Evolutionary conservation across 352 stramenopile genomes (phyloP).

Genomic region (Pythium myriotylum): DNA sequence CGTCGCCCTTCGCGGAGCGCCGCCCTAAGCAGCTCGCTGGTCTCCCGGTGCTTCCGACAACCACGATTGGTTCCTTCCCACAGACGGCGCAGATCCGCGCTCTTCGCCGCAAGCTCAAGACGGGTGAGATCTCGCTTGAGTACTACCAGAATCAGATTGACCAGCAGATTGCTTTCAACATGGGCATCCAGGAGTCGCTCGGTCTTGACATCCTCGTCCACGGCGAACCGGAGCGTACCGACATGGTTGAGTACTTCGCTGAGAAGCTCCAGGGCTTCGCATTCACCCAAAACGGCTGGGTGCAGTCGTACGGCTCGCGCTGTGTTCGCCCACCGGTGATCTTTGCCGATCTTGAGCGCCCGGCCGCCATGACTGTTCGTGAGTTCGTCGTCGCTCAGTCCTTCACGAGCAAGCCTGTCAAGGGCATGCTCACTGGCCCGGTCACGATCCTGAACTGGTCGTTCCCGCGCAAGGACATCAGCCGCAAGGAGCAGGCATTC

Average conservation of each 20-base stretch:
- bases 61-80: conserved; percentile 95
- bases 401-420: conserved; percentile 91
- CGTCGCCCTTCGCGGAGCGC: conserved; percentile 78
- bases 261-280: conserved; percentile 93
- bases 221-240: conserved; percentile 91
- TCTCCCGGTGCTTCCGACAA: conserved; percentile 87
- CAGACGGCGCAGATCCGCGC: conserved; percentile 89
- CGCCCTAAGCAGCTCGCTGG: conserved; percentile 68
- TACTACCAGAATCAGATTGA: conserved; percentile 88
- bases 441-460: conserved; percentile 97
- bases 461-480: conserved; percentile 92
- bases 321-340: conserved; percentile 93
- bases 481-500: conserved; percentile 87
- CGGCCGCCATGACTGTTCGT: conserved; percentile 87
- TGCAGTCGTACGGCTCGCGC: conserved; percentile 93
- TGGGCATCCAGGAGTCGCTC: conserved; percentile 90
- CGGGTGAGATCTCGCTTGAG: conserved; percentile 46
- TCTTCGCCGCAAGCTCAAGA: conserved; percentile 58
- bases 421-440: conserved; percentile 94
- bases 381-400: conserved; percentile 91
- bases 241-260: conserved; percentile 96
- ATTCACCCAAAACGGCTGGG: conserved; percentile 93
- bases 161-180: conserved; percentile 92
- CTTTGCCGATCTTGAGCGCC: conserved; percentile 86
- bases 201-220: conserved; percentile 94